Evolutionary conservation across 2,329 filamentous ascomycete genomes (phyloP), one percentile per base, ranked within the genome.

Genomic region (Talaromyces sp.): DNA sequence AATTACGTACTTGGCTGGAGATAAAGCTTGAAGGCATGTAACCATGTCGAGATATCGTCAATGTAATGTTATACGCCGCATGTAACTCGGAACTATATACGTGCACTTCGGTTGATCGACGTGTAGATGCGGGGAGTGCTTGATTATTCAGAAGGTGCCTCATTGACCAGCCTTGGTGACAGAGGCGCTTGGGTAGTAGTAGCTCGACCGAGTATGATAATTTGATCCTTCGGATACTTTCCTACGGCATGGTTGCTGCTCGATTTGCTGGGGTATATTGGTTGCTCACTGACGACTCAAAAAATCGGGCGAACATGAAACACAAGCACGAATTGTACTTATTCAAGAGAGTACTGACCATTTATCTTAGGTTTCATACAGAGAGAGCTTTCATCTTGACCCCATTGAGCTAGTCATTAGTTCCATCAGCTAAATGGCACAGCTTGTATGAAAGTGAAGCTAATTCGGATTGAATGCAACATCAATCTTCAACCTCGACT

Each of bases 401-500:
- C 25, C 1, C n/a, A 54, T 37, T n/a, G 52, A 22, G 33, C 33
- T 37, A 56, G 3, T 22, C 17, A 11, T 9, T 56, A 39, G 33
- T 39, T 33, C 13, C 31, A 54, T 35, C 31, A 54, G 52, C 52
- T 25, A 37, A 56, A 37, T 2, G n/a, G 33, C 2, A 15, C 25
- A 17, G 52, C n/a, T 56, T 56, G 52, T 56, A 56, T 39, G 31
- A 56, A 56, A 19, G 52, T 19, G 52, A 22, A 19, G 52, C 33
- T 56, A 56, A 56, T 37, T 54, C 10, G 3, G 3, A 37, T 19
- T 39, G 52, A 7, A 56, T 56, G 52, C 52, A 56, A 56, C 52
- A 11, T 37, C 33, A 56, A 56, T n/a, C 52, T 56, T 56, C 52
- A 56, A 22, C 33, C n/a, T 56, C 52, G n/a, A 56, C n/a, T 39